Conservation (phyloP, 305 asterid species). For the Fraxinus angustifolia region DNA sequence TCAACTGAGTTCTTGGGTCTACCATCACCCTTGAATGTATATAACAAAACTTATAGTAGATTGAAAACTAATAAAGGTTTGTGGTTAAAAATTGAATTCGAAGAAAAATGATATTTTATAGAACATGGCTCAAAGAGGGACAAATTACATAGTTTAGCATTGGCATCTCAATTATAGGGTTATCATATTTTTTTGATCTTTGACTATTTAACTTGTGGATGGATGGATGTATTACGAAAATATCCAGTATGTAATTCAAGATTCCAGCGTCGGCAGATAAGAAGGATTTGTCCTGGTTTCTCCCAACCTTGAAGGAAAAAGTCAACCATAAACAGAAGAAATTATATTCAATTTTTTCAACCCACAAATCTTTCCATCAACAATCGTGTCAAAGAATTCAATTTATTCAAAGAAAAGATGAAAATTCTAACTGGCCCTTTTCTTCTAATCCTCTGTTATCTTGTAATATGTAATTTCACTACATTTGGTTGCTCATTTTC, state of each 20-base stretch:
- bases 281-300: neutral
- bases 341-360: neutral
- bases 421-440: constrained; percentile 22
- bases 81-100: neutral
- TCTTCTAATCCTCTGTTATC: constrained; percentile 17
- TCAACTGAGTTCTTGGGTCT: neutral
- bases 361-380: neutral
- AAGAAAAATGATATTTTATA: neutral
- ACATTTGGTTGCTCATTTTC: constrained; percentile 21
- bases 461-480: constrained; percentile 8
- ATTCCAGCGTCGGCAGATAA: neutral
- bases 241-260: neutral
- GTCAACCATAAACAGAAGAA: neutral
- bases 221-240: neutral
- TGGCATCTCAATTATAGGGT: neutral
- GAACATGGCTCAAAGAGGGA: neutral
- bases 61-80: neutral
- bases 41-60: neutral
- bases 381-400: neutral
- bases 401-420: constrained; percentile 22
- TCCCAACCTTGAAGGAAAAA: neutral
- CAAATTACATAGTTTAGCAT: neutral
- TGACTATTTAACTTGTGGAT: neutral
- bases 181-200: neutral
- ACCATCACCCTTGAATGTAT: neutral